Evolutionary conservation across 2,329 filamentous ascomycete genomes (phyloP), one percentile per base, ranked within the genome.

Genomic region (Lithohypha guttulata): DNA sequence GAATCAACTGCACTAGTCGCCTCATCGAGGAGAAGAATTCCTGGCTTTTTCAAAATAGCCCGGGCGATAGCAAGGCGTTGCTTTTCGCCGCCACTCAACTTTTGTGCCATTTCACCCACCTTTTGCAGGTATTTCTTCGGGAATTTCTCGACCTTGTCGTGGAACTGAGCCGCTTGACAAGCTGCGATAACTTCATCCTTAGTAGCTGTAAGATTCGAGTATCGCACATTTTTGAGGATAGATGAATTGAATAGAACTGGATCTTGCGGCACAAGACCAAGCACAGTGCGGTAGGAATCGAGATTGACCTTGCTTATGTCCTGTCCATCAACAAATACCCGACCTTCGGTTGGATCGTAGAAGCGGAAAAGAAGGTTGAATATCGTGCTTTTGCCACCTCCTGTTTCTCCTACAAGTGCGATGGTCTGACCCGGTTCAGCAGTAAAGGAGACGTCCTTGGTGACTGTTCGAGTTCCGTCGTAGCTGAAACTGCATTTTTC

Each of bases 191-290:
- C 66, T 20, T 81, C 72, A 5, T 67, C 67, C 29, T 79, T 70
- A 0, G 70, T 75, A 1, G 77, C 76, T n/a, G 69, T 64, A 2
- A 74, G 67, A 8, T 69, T 68, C 2, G 74, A 75, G 54, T 81
- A 82, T 2, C 68, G 68, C 17, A 83, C 60, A 50, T 82, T 83
- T 13, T 79, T 70, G 52, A 76, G 66, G 28, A 82, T 69, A 1
- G 73, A 72, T 21, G 70, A 66, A 52, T 81, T 77, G 60, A 82
- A 81, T 6, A 82, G 60, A 0, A 69, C 62, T 0, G 77, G 71
- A 44, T 78, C 73, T 55, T 83, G 74, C 2, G 77, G 77, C 0
- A 81, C 77, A 9, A 79, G 65, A 14, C 76, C 77, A 18, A 82
- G 66, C 2, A 65, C 61, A 14, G 73, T 65, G 7, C 77, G 67